phyloP scores from a whole-genome alignment of 768 basidiomycete species.

The Chlorophyllum brunneum region DNA sequence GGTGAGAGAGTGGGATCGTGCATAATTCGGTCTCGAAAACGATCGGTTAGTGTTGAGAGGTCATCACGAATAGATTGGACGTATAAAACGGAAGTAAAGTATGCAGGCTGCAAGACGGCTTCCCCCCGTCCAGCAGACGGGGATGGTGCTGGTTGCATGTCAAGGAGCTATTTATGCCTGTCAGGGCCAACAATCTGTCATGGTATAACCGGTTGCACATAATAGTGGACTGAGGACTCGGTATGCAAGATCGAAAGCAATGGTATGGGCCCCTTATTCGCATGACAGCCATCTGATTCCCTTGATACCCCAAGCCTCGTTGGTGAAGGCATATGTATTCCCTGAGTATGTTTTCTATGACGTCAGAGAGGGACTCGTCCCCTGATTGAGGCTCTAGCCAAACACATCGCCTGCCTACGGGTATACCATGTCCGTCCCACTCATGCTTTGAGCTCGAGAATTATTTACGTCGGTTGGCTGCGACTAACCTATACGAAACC shows the following conservation, averaged over 20 bases:
- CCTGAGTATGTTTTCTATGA: background rate
- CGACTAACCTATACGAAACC: too few species aligned
- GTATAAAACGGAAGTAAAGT: constrained; percentile 77
- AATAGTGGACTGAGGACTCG: background rate
- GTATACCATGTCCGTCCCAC: too few species aligned
- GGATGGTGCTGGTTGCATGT: constrained; percentile 50
- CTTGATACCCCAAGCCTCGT: too few species aligned
- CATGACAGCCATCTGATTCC: too few species aligned
- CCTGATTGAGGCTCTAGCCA: too few species aligned
- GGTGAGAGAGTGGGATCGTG: constrained; percentile 34
- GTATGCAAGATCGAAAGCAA: too few species aligned
- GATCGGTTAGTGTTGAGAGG: constrained; percentile 47
- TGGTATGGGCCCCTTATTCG: too few species aligned
- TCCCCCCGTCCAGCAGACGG: constrained; percentile 47
- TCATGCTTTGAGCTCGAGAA: too few species aligned
- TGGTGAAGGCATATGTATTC: too few species aligned
- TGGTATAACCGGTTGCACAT: background rate
- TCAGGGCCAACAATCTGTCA: background rate
- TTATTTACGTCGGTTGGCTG: too few species aligned
- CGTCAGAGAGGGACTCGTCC: background rate
- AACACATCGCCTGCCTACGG: too few species aligned
- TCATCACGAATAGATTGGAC: constrained; percentile 64
- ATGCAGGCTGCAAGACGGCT: constrained; percentile 63
- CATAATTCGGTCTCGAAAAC: constrained; percentile 49
- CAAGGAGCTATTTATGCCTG: background rate